phyloP scores from a whole-genome alignment of 108 stramenopile species.

The Nitzschia sp. region DNA sequence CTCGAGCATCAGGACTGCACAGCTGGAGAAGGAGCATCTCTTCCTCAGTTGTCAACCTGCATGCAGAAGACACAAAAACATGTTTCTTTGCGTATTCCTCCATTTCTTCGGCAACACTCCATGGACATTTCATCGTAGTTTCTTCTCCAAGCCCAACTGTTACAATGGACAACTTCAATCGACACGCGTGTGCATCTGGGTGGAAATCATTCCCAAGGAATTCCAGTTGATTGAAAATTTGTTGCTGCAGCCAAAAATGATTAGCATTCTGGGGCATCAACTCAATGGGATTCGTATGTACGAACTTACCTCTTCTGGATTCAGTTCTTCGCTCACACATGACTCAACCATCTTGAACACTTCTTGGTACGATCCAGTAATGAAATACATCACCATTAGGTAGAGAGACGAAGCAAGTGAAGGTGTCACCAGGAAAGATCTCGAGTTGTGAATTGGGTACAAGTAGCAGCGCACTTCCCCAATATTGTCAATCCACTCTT shows the following conservation, averaged over 20 bases:
- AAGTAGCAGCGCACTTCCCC: constrained; percentile 95
- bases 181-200: constrained; percentile 95
- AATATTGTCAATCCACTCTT: constrained; percentile 95
- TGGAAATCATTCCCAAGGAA: constrained; percentile 92
- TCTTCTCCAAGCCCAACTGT: constrained; percentile 86
- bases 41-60: constrained; percentile 87
- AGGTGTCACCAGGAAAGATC: constrained; percentile 89
- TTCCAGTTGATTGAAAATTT: constrained; percentile 91
- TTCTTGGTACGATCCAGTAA: constrained; percentile 93
- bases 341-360: constrained; percentile 95
- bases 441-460: constrained; percentile 95
- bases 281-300: neutral
- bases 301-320: constrained; percentile 82
- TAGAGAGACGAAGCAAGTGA: constrained; percentile 96
- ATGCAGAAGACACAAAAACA: constrained; percentile 84
- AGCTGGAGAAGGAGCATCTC: constrained; percentile 87
- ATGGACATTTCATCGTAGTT: constrained; percentile 87
- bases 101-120: constrained; percentile 89
- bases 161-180: constrained; percentile 88
- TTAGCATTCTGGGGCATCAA: neutral
- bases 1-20: constrained; percentile 65
- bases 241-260: constrained; percentile 47
- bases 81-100: constrained; percentile 86
- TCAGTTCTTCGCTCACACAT: constrained; percentile 95
- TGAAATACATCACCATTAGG: constrained; percentile 94